Evolutionary conservation across 345 rosid genomes (phyloP).

Genomic region (Pelargonium nanum): DNA sequence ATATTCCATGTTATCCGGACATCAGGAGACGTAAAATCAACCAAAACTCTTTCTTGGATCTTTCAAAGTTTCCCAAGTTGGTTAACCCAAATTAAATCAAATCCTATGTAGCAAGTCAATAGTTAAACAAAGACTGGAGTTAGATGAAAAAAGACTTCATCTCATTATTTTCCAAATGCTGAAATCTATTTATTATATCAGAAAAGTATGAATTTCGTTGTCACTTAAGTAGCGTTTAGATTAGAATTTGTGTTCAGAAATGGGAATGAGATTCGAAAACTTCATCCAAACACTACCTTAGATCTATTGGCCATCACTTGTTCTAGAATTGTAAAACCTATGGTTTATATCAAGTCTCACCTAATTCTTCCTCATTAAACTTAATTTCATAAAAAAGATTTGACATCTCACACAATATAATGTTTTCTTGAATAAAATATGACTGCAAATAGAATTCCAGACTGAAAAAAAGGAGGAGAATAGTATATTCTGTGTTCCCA

Average conservation of each 20-base stretch:
- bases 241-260: too few relatives aligned
- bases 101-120: neutral
- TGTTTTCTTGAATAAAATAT: too few relatives aligned
- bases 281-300: too few relatives aligned
- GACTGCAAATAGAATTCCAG: neutral
- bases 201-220: too few relatives aligned
- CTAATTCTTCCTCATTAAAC: conserved; percentile 1
- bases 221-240: too few relatives aligned
- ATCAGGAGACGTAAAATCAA: neutral
- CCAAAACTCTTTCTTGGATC: neutral
- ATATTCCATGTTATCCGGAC: neutral
- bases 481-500: neutral
- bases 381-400: neutral
- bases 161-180: too few relatives aligned
- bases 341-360: neutral
- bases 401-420: conserved; percentile 7
- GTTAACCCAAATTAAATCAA: neutral
- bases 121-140: neutral
- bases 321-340: too few relatives aligned
- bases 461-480: neutral
- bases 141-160: neutral
- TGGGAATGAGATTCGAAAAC: too few relatives aligned
- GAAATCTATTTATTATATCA: too few relatives aligned
- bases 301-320: too few relatives aligned
- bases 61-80: neutral